Percentiles rank a stretch among this genome's conserved stretches.
Conservation (phyloP, 2,329 filamentous ascomycete species). For the Aureobasidium sp. region DNA sequence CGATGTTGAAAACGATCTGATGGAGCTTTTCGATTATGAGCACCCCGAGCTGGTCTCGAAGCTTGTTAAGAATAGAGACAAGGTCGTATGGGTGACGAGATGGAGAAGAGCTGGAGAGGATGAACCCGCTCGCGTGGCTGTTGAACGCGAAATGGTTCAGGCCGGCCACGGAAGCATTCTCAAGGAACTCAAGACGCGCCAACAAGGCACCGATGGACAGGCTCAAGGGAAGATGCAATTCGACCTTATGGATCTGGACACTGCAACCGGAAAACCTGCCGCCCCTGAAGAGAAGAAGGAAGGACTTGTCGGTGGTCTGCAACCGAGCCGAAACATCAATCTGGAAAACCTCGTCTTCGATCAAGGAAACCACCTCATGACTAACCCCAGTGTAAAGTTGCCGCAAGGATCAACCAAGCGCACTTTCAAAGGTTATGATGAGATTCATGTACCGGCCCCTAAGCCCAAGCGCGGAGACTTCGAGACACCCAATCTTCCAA, state of each 20-base stretch:
- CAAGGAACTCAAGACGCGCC: conserved; percentile 74
- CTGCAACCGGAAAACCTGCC: conserved; percentile 30
- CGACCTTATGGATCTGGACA: conserved; percentile 70
- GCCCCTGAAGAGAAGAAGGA: conserved; percentile 49
- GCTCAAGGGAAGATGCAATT: conserved; percentile 67
- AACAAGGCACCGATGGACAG: conserved; percentile 49
- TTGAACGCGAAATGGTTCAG: conserved; percentile 87
- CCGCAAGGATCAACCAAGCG: conserved; percentile 92
- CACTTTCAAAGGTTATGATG: conserved; percentile 96
- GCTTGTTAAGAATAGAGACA: conserved; percentile 84
- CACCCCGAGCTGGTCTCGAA: conserved; percentile 88
- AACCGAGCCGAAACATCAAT: conserved; percentile 82
- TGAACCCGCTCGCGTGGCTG: conserved; percentile 58
- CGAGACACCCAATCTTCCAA: conserved; percentile 67
- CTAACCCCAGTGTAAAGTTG: conserved; percentile 90
- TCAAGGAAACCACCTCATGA: conserved; percentile 98
- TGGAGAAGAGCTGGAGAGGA: conserved; percentile 76
- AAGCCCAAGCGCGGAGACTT: conserved; percentile 76
- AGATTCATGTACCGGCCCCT: conserved; percentile 91
- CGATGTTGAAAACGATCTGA: conserved; percentile 95
- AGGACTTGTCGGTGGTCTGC: conserved; percentile 68
- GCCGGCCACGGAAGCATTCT: conserved; percentile 80
- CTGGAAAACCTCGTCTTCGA: conserved; percentile 95
- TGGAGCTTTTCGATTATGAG: conserved; percentile 97
- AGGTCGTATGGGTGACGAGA: conserved; percentile 89